Evolutionary conservation across 495 filamentous ascomycete genomes (phyloP), one percentile per base, ranked within the genome.

Genomic region (Aspergillus affinis): DNA sequence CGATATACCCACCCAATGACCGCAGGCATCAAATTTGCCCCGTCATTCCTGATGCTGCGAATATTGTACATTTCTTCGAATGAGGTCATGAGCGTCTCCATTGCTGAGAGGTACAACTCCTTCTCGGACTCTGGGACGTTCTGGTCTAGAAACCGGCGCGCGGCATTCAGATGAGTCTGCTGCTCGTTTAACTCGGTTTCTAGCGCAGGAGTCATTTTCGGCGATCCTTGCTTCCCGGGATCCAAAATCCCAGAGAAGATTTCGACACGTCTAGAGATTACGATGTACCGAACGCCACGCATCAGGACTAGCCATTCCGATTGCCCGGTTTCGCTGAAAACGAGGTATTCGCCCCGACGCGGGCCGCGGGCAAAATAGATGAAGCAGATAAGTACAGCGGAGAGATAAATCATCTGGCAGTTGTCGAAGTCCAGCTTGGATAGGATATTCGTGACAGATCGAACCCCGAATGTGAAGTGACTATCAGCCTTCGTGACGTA

Each of bases 361-460:
- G 78, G 77, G 0, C 77, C 76, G 21, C 73, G 72, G 7, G 71
- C 78, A 21, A 79, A 81, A 59, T 82, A 81, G 2, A 78, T 69
- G 29, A 81, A 73, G 45, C 74, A 75, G 13, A 81, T 75, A 47
- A 83, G 41, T 10, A 73, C 70, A 0, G 79, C 72, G 3, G 80
- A 69, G 19, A 76, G 78, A 56, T 82, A 81, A 48, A 83, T 70
- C 27, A 68, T 65, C 44, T 77, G 77, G 41, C 77, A 79, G 45
- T 78, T 81, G 0, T 69, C 61, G 8, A 65, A 60, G 54, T 74
- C 65, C 10, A 82, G 66, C 26, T 70, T 62, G 0, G 68, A 58
- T 8, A 82, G 63, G 0, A 75, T 66, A 10, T 61, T 48, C 0
- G 77, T 76, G 10, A 82, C 81, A 3, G 73, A 74, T 18, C 69